phyloP scores from a whole-genome alignment of 2,329 filamentous ascomycete genomes.

The Sarocladium brachiariae region DNA sequence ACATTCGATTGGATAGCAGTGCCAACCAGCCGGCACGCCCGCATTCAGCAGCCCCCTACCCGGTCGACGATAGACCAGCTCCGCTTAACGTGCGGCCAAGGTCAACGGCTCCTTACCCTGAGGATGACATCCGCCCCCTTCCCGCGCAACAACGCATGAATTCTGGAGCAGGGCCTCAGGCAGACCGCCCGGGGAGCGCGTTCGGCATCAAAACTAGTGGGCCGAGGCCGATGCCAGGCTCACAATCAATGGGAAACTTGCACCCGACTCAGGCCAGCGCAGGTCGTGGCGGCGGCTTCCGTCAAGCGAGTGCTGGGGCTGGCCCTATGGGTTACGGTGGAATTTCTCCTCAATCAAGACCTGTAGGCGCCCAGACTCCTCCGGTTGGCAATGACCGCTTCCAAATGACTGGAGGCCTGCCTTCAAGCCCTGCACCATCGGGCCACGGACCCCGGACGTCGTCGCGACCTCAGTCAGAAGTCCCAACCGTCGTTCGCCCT shows the following conservation, averaged over 20 bases:
- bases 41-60: slow-evolving; percentile 60
- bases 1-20: slow-evolving; percentile 36
- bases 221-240: slow-evolving; percentile 14
- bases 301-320: slow-evolving; percentile 32
- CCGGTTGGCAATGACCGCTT: slow-evolving; percentile 10
- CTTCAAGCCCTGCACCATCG: neutral
- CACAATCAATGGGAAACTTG: slow-evolving; percentile 40
- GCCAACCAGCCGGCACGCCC: slow-evolving; percentile 32
- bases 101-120: slow-evolving; percentile 46
- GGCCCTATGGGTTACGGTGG: slow-evolving; percentile 12
- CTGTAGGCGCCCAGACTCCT: slow-evolving; percentile 7
- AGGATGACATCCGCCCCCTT: slow-evolving; percentile 35
- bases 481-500: slow-evolving; percentile 20
- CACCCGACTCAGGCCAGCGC: slow-evolving; percentile 35
- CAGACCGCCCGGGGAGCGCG: slow-evolving; percentile 43
- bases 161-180: slow-evolving; percentile 28
- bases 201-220: slow-evolving; percentile 46
- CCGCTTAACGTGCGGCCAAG: slow-evolving; percentile 38
- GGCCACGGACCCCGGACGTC: slow-evolving; percentile 11
- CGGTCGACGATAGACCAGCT: slow-evolving; percentile 57
- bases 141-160: slow-evolving; percentile 2
- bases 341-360: slow-evolving; percentile 6
- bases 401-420: slow-evolving; percentile 2
- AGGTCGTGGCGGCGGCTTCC: slow-evolving; percentile 29
- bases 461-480: slow-evolving; percentile 17